Evolutionary conservation across 179 eudicot species (phyloP).

Genomic region (Pouteria campechiana): DNA sequence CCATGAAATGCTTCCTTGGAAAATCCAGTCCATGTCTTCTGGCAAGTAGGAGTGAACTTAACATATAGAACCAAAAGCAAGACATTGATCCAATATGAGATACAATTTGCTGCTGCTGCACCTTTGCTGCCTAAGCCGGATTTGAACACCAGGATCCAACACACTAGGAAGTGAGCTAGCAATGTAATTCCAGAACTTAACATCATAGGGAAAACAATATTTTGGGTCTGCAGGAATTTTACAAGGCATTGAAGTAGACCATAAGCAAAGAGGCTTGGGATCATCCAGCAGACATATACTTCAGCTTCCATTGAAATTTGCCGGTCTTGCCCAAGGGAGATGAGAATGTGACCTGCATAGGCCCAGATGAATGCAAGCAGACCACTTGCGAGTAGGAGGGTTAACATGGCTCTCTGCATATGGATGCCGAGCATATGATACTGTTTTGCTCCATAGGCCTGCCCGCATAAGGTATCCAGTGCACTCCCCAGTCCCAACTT

Average conservation of each 20-base stretch:
- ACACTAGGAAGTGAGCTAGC: constrained; percentile 35
- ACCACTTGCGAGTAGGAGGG: constrained; percentile 39
- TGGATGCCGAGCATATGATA: constrained; percentile 68
- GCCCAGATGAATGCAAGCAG: constrained; percentile 64
- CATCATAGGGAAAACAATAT: constrained; percentile 68
- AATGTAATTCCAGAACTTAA: constrained; percentile 38
- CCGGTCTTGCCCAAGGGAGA: constrained; percentile 52
- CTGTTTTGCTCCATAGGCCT: constrained; percentile 76
- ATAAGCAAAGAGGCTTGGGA: constrained; percentile 62
- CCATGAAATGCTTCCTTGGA: constrained; percentile 45
- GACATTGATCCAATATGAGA: constrained; percentile 68
- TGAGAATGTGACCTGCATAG: constrained; percentile 41
- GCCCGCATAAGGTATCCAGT: constrained; percentile 78
- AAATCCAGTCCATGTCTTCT: constrained; percentile 63
- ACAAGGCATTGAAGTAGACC: constrained; percentile 47
- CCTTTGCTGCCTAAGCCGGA: constrained; percentile 58
- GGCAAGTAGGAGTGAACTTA: constrained; percentile 54
- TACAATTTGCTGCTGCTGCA: constrained; percentile 57
- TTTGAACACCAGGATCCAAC: constrained; percentile 60
- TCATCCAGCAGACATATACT: constrained; percentile 36
- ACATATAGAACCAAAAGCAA: constrained; percentile 45
- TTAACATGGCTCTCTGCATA: constrained; percentile 56
- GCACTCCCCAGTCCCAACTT: constrained; percentile 87
- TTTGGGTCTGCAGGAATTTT: constrained; percentile 65
- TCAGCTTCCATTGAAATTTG: constrained; percentile 53